Base-by-base conservation (phyloP, 2,329 filamentous ascomycete genomes). In the Coccinonectria pachysandricola region DNA sequence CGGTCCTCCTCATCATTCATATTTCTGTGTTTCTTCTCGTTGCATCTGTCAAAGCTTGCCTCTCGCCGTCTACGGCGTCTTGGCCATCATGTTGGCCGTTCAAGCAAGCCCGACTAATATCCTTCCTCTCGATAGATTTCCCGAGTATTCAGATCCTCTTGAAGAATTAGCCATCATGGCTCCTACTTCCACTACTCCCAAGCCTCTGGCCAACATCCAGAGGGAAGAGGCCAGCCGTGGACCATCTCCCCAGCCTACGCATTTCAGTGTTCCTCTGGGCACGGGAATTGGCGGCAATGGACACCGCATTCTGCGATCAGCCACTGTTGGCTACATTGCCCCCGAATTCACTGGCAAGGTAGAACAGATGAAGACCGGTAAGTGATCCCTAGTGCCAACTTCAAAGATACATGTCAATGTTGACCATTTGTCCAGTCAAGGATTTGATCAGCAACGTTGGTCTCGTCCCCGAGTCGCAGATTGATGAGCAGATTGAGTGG, bases 291-390 rank as follows among this genome's bases (percentile, higher is more conserved):
- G 68, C 49, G 58, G 68, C 52, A 69, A 77, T 56, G 71, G 73
- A 31, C 75, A 84, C 52, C 73, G 80, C 30, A 68, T 88, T 30
- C 64, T 96, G 32, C 83, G 86, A 12, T 91, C 91, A 40, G 80
- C 85, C 42, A 91, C 87, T 15, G 80, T 92, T 19, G 91, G 91
- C 49, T 98, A 98, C 62, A 79, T 93, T 39, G 87, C 91, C 13
- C 86, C 88, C 23, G 85, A 86, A 36, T 98, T 98, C 51, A 78
- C 85, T 54, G 91, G 88, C 53, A 95, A 93, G 64, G 68, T 76
- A 39, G 76, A 85, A 53, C 91, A 98, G 66, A 93, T 94, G 77
- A 72, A 81, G 51, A 64, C 76, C 50, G 77, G 77, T 82, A 54
- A 55, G 72, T 39, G 18, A n/a, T n/a, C n/a, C n/a, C n/a, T n/a